Conservation (phyloP, 495 filamentous ascomycete species). For the Talaromyces trachyspermus region DNA sequence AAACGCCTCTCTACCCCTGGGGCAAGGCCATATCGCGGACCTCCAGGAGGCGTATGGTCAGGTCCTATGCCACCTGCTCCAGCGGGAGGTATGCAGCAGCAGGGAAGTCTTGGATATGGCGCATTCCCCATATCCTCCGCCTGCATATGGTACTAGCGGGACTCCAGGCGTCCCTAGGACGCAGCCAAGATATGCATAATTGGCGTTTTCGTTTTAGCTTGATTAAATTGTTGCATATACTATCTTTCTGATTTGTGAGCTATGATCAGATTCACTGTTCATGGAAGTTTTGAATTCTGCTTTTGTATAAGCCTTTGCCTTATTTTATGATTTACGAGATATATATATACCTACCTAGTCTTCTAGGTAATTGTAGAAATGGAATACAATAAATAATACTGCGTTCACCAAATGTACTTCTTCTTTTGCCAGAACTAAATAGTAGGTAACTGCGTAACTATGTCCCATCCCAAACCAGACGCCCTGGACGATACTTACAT, state of each 20-base stretch:
- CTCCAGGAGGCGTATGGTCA: constrained; percentile 1
- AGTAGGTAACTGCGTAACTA: too few species aligned
- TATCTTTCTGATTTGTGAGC: not conserved
- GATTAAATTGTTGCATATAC: not conserved
- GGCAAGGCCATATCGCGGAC: not conserved
- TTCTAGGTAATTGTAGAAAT: too few species aligned
- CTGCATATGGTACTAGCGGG: not conserved
- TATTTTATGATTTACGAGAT: too few species aligned
- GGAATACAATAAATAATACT: too few species aligned
- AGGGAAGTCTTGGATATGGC: not conserved
- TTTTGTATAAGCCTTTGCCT: too few species aligned
- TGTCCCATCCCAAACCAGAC: too few species aligned
- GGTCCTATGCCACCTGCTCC: constrained; percentile 3
- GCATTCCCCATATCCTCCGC: not conserved
- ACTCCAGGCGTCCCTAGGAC: not conserved
- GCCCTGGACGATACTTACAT: too few species aligned
- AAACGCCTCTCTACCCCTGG: not conserved
- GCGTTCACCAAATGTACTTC: too few species aligned
- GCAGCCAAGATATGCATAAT: constrained; percentile 6
- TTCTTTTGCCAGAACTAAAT: too few species aligned
- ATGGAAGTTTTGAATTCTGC: too few species aligned
- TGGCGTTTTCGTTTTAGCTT: not conserved
- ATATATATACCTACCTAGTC: too few species aligned
- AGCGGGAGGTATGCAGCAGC: constrained; percentile 1
- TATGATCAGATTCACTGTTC: too few species aligned